Base-by-base conservation (phyloP, 441 rosid genomes). In the Pelargonium exstipulatum region DNA sequence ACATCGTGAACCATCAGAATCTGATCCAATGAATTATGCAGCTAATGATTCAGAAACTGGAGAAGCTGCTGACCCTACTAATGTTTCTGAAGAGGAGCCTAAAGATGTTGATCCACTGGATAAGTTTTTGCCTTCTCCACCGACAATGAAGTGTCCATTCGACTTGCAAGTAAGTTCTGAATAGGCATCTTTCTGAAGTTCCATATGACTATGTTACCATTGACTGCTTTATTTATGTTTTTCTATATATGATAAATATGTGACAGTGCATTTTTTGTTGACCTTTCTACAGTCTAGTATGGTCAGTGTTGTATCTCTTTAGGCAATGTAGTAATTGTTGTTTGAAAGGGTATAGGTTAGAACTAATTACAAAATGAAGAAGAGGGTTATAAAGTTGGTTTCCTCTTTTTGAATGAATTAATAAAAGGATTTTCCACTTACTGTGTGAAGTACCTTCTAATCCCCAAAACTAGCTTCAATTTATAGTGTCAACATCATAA, bases 151-250 rank as follows among this genome's bases (percentile, higher is more conserved):
- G 78, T 91, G 95, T 83, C 84, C 96, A 0, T 87, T 82, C 74
- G 96, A 90, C 74, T 80, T 92, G 62, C 97, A 89, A 81, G 99
- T 92, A 80, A 82, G 94, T 78, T 68, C 13, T 51, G 35, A 29
- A 29, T 29, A 29, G 35, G 35, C 35, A 29, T 29, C 35, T 29
- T 2, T 29, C 35, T 29, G 35, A 29, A 37, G 64, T 63, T 53
- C 12, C 24, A 35, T 13, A 57, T 0, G 62, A 17, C 6, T 49
- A 4, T 55, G 16, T 9, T 55, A 13, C 12, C 29, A 35, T 71
- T 9, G 58, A 51, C 5, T 51, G 58, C 20, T 0, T 49, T 49
- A 49, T 1, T n/a, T 49, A 6, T 49, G 13, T 49, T 13, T 16
- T 49, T 12, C 48, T 12, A 8, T 1, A 45, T 45, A 2, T 45